A percentile compares a stretch with the other conserved stretches of the same genome.
Conservation (phyloP, 2,329 filamentous ascomycete genomes). For the Aureobasidium sp. region DNA sequence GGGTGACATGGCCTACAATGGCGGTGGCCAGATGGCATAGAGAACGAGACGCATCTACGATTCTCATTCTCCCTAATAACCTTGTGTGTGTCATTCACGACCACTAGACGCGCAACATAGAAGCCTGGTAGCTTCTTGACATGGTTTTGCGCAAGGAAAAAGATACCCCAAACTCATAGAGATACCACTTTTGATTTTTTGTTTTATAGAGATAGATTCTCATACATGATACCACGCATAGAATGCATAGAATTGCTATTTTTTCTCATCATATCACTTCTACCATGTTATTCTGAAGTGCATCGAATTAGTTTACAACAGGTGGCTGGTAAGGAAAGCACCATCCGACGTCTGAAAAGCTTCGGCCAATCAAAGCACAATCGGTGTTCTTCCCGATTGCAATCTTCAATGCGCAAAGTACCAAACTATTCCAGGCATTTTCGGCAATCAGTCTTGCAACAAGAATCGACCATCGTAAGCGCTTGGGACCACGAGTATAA, state of each 20-base stretch:
- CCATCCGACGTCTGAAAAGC: not conserved
- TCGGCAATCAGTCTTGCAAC: too few relatives aligned
- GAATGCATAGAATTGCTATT: conserved; percentile 14
- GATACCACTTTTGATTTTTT: conserved; percentile 12
- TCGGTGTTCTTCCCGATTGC: not conserved
- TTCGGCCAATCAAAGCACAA: not conserved
- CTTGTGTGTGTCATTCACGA: conserved; percentile 6
- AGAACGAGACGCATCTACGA: not conserved
- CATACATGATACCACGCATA: conserved; percentile 10
- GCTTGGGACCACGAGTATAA: too few relatives aligned
- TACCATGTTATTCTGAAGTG: too few relatives aligned
- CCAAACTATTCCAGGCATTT: too few relatives aligned
- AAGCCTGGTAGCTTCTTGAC: conserved; percentile 3
- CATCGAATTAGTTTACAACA: too few relatives aligned
- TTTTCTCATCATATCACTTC: not conserved
- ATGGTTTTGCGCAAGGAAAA: not conserved
- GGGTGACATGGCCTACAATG: conserved; percentile 17
- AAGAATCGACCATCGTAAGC: too few relatives aligned
- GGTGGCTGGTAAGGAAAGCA: not conserved
- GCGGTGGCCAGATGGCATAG: conserved; percentile 18
- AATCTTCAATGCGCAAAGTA: not conserved
- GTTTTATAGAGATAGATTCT: conserved; percentile 6
- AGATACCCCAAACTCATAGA: not conserved
- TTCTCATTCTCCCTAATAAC: not conserved
- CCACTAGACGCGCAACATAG: conserved; percentile 7